Evolutionary conservation across 768 basidiomycete species (phyloP), one percentile per base, ranked within the genome.

Genomic region (Phylloporus sp.): DNA sequence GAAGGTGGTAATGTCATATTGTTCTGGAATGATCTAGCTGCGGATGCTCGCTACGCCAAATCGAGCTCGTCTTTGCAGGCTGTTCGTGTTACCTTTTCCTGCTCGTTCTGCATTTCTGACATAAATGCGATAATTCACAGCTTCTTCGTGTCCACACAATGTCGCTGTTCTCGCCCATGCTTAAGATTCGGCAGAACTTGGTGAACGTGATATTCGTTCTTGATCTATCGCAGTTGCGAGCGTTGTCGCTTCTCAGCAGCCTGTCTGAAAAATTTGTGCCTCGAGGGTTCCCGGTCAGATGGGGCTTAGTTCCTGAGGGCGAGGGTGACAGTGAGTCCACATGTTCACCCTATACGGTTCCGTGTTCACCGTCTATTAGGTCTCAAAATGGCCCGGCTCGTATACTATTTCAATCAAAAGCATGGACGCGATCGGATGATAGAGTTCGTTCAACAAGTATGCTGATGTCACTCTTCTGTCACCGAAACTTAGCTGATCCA

Each of bases 1-100:
- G 96, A 99, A 62, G 90, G 78, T 2, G 90, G 84, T 0, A 74
- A 69, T 28, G 74, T 86, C 4, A 75, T 94, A 31, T 60, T 83
- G 1, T 98, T 89, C 80, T 88, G 86, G 84, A 99, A 98, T 64
- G 84, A 99, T 55, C 66, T 98, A 17, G 85, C 90, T 69, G 86
- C 80, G 52, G 96, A 98, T 65, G 71, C 68, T 32, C 73, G 81
- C 42, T 85, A 85, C 49, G 66, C 71, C 6, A 59, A 62, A 18
- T 84, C 77, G 75, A 70, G 62, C 24, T 59, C 78, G 7, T 78
- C 78, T 15, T 58, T 85, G 27, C 70, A 71, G 48, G 57, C 61
- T 27, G 84, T 84, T 55, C 32, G 76, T 65, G 23, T 28, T n/a
- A 1, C 33, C 20, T 38, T 34, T 42, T 26, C 33, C 11, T 20